Evolutionary conservation across 2,329 filamentous ascomycete species (phyloP).

Genomic region (Paraconiothyrium sp.): DNA sequence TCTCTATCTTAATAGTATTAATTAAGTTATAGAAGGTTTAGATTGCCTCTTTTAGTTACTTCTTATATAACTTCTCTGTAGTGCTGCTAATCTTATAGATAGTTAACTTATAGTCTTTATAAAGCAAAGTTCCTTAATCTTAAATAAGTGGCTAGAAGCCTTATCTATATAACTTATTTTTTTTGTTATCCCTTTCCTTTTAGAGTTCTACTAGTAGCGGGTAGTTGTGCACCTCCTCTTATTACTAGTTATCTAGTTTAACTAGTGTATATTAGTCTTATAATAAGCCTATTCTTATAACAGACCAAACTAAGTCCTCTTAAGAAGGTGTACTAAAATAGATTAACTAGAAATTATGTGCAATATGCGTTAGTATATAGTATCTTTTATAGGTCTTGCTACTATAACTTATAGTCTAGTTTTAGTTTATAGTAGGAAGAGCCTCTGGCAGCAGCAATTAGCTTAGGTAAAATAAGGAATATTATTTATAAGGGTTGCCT

Average conservation of each 20-base stretch:
- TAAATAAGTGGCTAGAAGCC: slow-evolving; percentile 15
- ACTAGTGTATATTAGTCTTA: not conserved
- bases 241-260: not conserved
- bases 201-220: slow-evolving; percentile 12
- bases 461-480: not conserved
- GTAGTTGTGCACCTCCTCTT: slow-evolving; percentile 14
- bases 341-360: slow-evolving; percentile 6
- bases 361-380: slow-evolving; percentile 4
- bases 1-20: slow-evolving; percentile 25
- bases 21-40: slow-evolving; percentile 20
- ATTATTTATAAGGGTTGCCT: slow-evolving; percentile 4
- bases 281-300: slow-evolving; percentile 17
- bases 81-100: slow-evolving; percentile 20
- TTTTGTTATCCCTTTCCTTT: slow-evolving; percentile 12
- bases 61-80: slow-evolving; percentile 12
- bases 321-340: slow-evolving; percentile 6
- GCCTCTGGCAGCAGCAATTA: not conserved
- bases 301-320: not conserved
- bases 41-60: slow-evolving; percentile 16
- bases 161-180: slow-evolving; percentile 16
- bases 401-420: slow-evolving; percentile 14
- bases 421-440: slow-evolving; percentile 3
- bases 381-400: not conserved
- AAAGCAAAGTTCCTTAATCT: slow-evolving; percentile 17
- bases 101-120: slow-evolving; percentile 17